These are phyloP conservation scores for Annulohypoxylon truncatum DNA, from an alignment of 2,329 filamentous ascomycete genomes.

Conservation along the genomic window DNA sequence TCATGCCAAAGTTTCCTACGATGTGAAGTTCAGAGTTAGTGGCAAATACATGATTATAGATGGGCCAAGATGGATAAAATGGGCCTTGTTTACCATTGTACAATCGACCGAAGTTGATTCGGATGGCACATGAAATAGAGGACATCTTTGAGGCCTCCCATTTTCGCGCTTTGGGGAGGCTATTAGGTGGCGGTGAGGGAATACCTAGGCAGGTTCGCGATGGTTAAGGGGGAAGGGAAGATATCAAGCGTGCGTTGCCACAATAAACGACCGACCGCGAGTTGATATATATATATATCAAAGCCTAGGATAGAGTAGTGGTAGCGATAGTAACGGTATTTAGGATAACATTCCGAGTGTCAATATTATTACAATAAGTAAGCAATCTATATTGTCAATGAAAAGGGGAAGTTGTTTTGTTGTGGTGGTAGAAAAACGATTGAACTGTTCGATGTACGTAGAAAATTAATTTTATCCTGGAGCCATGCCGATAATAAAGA, in stretches of 20 bases:
- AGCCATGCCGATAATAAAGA: constrained; percentile 11
- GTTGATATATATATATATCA: neutral
- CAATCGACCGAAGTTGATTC: constrained; percentile 80
- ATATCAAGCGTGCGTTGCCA: neutral
- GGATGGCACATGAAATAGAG: constrained; percentile 82
- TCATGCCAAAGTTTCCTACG: constrained; percentile 96
- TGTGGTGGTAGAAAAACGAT: neutral
- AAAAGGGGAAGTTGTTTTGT: neutral
- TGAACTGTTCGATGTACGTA: constrained; percentile 14
- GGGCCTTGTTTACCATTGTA: constrained; percentile 78
- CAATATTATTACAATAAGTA: constrained; percentile 17
- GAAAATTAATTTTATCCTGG: constrained; percentile 27
- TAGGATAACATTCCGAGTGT: constrained; percentile 15
- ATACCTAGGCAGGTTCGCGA: neutral
- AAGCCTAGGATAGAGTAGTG: neutral
- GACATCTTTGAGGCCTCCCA: constrained; percentile 65
- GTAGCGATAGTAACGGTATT: neutral
- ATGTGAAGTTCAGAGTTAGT: constrained; percentile 13
- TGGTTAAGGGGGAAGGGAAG: neutral
- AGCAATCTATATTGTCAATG: constrained; percentile 12
- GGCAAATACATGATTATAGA: constrained; percentile 21
- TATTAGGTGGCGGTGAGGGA: neutral
- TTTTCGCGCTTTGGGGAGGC: constrained; percentile 53
- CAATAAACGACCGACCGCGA: neutral
- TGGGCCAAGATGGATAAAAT: neutral